These are phyloP conservation scores for Trypanosoma mega DNA, from an alignment of 208 protist species.

Conservation along the genomic window DNA sequence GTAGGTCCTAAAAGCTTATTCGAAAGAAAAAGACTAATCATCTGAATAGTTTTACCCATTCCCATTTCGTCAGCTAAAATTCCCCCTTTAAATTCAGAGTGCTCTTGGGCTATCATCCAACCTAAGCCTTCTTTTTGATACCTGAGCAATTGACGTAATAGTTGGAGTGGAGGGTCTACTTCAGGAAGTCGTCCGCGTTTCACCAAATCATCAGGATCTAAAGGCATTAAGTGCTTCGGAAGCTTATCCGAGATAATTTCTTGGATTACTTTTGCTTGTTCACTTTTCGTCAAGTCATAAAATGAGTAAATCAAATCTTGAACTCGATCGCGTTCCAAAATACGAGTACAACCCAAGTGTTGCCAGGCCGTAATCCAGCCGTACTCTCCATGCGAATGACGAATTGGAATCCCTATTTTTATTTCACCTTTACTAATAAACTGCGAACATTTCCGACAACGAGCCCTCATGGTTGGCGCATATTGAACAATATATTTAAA, in stretches of 20 bases:
- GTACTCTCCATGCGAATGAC: slow-evolving; percentile 72
- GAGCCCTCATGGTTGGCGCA: slow-evolving; percentile 65
- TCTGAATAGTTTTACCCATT: slow-evolving; percentile 97
- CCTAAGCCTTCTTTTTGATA: slow-evolving; percentile 88
- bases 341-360: slow-evolving; percentile 71
- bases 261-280: slow-evolving; percentile 57
- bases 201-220: slow-evolving; percentile 85
- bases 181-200: slow-evolving; percentile 53
- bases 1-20: slow-evolving; percentile 73
- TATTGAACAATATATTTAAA: slow-evolving; percentile 68
- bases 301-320: slow-evolving; percentile 51
- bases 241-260: slow-evolving; percentile 49
- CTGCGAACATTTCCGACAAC: slow-evolving; percentile 86
- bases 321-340: slow-evolving; percentile 26
- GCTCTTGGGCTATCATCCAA: slow-evolving; percentile 86
- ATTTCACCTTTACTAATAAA: slow-evolving; percentile 76
- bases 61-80: slow-evolving; percentile 99
- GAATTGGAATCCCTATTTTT: slow-evolving; percentile 80
- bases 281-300: slow-evolving; percentile 31
- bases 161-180: slow-evolving; percentile 37
- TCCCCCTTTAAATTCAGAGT: slow-evolving; percentile 67
- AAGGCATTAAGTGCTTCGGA: slow-evolving; percentile 65
- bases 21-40: slow-evolving; percentile 89
- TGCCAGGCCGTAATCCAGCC: slow-evolving; percentile 91
- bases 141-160: slow-evolving; percentile 70